phyloP scores from a whole-genome alignment of 108 stramenopile genomes.

The Seminavis robusta region DNA sequence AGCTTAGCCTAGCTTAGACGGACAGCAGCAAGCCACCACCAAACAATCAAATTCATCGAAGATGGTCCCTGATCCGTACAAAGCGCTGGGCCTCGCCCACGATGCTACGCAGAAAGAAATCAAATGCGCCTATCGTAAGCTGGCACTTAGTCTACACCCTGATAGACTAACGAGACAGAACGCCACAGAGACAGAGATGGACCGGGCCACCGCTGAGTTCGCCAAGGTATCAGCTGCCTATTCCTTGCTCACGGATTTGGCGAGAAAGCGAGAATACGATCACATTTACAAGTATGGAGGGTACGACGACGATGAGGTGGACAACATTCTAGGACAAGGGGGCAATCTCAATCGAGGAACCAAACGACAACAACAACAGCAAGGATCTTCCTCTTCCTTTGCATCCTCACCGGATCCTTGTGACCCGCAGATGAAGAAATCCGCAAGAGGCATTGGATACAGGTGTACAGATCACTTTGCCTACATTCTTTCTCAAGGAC shows the following conservation, averaged over 20 bases:
- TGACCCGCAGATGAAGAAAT: background rate
- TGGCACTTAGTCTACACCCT: constrained; percentile 52
- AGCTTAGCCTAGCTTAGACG: too few species aligned
- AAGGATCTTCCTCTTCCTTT: background rate
- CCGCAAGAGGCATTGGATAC: constrained; percentile 31
- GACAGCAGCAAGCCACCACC: too few species aligned
- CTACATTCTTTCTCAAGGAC: constrained; percentile 22
- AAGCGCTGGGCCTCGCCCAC: constrained; percentile 56
- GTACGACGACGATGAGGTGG: constrained; percentile 16
- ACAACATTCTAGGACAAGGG: too few species aligned
- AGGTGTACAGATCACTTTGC: constrained; percentile 25
- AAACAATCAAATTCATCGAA: background rate
- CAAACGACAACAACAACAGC: background rate
- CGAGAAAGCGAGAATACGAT: constrained; percentile 43
- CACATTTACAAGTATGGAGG: constrained; percentile 38
- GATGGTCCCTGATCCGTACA: constrained; percentile 41
- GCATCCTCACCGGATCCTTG: background rate
- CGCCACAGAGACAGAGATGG: constrained; percentile 11
- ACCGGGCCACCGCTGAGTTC: constrained; percentile 31
- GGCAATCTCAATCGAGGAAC: background rate
- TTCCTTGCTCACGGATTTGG: constrained; percentile 39
- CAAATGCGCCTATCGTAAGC: constrained; percentile 44
- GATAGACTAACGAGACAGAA: constrained; percentile 27
- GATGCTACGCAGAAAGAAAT: constrained; percentile 50
- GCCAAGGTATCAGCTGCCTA: constrained; percentile 52